Conservation (phyloP, 306 rosid genomes). For the Citrullus colocynthis region DNA sequence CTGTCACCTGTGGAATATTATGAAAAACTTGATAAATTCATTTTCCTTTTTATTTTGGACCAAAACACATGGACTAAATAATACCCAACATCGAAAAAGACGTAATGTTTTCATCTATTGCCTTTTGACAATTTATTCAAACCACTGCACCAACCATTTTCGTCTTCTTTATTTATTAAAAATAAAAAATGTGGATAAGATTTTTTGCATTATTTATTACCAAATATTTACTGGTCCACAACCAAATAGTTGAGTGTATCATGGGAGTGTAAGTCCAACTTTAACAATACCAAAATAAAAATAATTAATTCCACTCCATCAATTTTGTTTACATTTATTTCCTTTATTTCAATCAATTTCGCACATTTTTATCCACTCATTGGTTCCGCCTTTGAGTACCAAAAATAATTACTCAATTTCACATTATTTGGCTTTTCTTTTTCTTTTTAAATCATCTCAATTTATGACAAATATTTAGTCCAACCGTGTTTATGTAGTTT, state of each 20-base stretch:
- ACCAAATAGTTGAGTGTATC: not conserved
- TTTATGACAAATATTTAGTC: too few relatives aligned
- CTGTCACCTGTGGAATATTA: not conserved
- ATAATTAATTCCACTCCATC: not conserved
- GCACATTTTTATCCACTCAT: too few relatives aligned
- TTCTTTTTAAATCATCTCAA: too few relatives aligned
- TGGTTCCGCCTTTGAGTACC: too few relatives aligned
- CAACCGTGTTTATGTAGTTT: too few relatives aligned
- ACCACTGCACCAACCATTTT: not conserved
- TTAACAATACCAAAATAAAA: not conserved
- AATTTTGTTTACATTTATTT: not conserved
- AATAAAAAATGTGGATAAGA: not conserved
- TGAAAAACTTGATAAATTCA: too few relatives aligned
- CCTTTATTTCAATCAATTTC: not conserved
- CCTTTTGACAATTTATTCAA: not conserved
- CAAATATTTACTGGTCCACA: not conserved
- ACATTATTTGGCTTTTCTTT: too few relatives aligned
- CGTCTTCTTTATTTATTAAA: not conserved
- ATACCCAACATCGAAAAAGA: not conserved
- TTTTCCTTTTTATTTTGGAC: not conserved
- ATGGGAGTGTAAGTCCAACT: not conserved
- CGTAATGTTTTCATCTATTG: not conserved
- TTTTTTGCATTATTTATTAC: not conserved
- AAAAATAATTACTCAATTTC: too few relatives aligned
- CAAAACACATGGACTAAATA: not conserved